Conservation (phyloP, 139 green algal genomes). For the Mychonastes homosphaera region DNA sequence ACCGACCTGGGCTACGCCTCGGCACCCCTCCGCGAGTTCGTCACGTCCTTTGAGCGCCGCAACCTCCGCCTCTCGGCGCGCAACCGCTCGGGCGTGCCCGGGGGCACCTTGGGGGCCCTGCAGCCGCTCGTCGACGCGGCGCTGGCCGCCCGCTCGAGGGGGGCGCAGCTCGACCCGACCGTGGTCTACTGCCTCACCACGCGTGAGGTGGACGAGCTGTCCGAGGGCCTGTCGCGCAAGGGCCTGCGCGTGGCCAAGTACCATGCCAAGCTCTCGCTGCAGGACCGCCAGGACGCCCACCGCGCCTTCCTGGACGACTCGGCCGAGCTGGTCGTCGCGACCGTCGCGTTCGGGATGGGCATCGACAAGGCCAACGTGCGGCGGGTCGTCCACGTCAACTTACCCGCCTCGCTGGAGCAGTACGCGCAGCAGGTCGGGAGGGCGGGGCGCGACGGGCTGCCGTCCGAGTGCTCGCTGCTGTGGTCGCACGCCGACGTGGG, state of each 20-base stretch:
- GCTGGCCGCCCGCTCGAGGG: not conserved
- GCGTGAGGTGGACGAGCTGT: slow-evolving; percentile 26
- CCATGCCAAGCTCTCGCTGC: slow-evolving; percentile 21
- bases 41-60: no score
- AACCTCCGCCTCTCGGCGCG: slow-evolving; percentile 44
- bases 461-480: slow-evolving; percentile 31
- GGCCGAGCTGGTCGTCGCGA: slow-evolving; percentile 63
- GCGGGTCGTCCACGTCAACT: slow-evolving; percentile 65
- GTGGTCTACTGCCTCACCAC: slow-evolving; percentile 46
- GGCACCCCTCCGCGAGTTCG: no score
- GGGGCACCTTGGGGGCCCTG: not conserved
- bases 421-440: slow-evolving; percentile 46
- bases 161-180: slow-evolving; percentile 20
- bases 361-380: slow-evolving; percentile 62
- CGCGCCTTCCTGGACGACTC: slow-evolving; percentile 38
- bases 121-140: not conserved
- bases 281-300: slow-evolving; percentile 29
- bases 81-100: slow-evolving; percentile 8
- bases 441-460: slow-evolving; percentile 39
- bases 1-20: slow-evolving; percentile 7
- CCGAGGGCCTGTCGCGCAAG: no score
- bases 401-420: slow-evolving; percentile 26
- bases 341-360: slow-evolving; percentile 82
- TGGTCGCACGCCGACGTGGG: slow-evolving; percentile 30
- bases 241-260: no score